These are phyloP conservation scores for Arachnomyces sp. DNA, from an alignment of 2,329 filamentous ascomycete genomes.

Conservation along the genomic window DNA sequence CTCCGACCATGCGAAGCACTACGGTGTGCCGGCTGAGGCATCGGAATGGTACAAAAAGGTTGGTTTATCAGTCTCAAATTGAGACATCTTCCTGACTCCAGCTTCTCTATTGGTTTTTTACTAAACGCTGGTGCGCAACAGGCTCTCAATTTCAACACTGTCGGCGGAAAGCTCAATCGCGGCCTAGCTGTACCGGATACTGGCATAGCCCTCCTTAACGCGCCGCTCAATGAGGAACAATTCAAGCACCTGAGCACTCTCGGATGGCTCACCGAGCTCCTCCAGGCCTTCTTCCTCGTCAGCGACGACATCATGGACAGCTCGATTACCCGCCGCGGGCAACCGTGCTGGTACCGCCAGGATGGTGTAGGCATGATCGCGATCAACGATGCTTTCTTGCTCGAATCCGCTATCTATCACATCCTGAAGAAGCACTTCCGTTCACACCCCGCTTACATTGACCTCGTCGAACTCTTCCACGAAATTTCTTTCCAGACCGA, in stretches of 20 bases:
- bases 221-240: constrained; percentile 67
- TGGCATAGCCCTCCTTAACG: constrained; percentile 66
- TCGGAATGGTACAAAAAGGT: constrained; percentile 83
- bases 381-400: constrained; percentile 97
- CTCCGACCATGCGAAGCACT: constrained; percentile 67
- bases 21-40: constrained; percentile 74
- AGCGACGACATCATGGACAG: constrained; percentile 98
- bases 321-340: constrained; percentile 87
- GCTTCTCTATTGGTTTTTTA: not conserved
- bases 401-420: constrained; percentile 82
- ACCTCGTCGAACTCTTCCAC: constrained; percentile 93
- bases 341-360: constrained; percentile 94
- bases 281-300: constrained; percentile 98
- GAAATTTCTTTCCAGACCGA: constrained; percentile 91
- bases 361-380: constrained; percentile 87
- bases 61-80: constrained; percentile 15
- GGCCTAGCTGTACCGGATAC: constrained; percentile 97
- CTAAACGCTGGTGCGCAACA: constrained; percentile 30
- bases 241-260: constrained; percentile 83
- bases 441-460: constrained; percentile 76
- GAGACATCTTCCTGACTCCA: not conserved
- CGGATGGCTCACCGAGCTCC: constrained; percentile 95
- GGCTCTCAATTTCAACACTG: constrained; percentile 76
- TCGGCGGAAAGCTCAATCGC: constrained; percentile 97
- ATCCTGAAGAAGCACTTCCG: constrained; percentile 93